Percentiles rank a stretch among this genome's conserved stretches.
Evolutionary conservation across 495 filamentous ascomycete genomes (phyloP).

Genomic region (Penicillium cinerascens): DNA sequence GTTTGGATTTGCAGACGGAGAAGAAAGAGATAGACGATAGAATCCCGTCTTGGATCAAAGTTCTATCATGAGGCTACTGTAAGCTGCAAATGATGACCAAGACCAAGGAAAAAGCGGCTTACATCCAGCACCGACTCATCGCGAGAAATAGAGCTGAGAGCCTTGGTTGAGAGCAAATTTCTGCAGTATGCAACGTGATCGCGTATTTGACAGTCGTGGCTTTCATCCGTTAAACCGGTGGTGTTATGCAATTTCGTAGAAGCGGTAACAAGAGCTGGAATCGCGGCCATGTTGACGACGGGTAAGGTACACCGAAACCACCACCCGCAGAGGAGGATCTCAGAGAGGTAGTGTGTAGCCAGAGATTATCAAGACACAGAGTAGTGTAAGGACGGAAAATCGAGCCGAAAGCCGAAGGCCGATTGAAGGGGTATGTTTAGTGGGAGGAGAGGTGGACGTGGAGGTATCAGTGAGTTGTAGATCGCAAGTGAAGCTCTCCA

Average conservation of each 20-base stretch:
- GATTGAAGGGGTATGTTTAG: not conserved
- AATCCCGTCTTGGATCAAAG: constrained; percentile 42
- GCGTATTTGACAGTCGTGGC: constrained; percentile 30
- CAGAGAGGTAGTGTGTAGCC: not conserved
- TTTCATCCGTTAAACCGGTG: constrained; percentile 13
- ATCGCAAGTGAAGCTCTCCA: not conserved
- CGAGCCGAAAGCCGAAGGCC: not conserved
- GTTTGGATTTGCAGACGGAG: constrained; percentile 33
- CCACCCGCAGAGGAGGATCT: not conserved
- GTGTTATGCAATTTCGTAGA: constrained; percentile 10
- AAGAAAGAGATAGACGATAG: constrained; percentile 40
- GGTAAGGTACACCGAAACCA: not conserved
- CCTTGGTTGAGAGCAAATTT: constrained; percentile 14
- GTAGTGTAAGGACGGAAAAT: not conserved
- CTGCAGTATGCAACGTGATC: constrained; percentile 25
- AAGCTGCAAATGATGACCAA: not conserved
- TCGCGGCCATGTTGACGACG: constrained; percentile 7
- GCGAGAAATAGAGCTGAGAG: constrained; percentile 11
- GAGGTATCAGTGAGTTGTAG: not conserved
- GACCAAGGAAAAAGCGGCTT: constrained; percentile 8
- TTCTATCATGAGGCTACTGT: not conserved
- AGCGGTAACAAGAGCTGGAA: constrained; percentile 12
- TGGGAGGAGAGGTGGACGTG: not conserved
- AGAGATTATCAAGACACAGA: not conserved
- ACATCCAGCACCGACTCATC: constrained; percentile 29